Evolutionary conservation across 192 early-diverging fungal genomes (phyloP).

Genomic region (Coemansia sp.): DNA sequence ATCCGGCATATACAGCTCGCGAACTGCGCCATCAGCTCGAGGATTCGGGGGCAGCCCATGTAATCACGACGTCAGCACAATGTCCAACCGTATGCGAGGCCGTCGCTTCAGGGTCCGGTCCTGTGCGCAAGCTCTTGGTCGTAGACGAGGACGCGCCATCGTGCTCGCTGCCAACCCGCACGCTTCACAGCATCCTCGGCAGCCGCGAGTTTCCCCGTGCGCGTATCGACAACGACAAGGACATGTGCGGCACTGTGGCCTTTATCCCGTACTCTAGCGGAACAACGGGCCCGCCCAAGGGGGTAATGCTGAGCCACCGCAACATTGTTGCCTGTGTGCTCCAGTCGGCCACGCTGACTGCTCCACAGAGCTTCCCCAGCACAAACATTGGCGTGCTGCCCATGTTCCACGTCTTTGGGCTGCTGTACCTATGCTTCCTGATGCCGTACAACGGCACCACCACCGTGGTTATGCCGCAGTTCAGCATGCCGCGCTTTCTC

Average conservation of each 20-base stretch:
- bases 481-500: slow-evolving; percentile 57
- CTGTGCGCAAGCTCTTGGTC: background rate
- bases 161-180: no score
- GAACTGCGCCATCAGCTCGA: slow-evolving; percentile 73
- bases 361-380: background rate
- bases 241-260: slow-evolving; percentile 6
- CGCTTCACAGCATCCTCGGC: background rate
- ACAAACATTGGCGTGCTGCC: slow-evolving; percentile 48
- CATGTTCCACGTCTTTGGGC: slow-evolving; percentile 58
- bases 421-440: slow-evolving; percentile 17
- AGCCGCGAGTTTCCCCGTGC: background rate
- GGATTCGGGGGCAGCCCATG: slow-evolving; percentile 60
- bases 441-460: slow-evolving; percentile 12
- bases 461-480: slow-evolving; percentile 65
- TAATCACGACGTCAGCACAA: slow-evolving; percentile 50
- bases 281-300: slow-evolving; percentile 62
- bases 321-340: slow-evolving; percentile 58
- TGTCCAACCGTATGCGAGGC: background rate
- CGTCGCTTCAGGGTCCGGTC: background rate
- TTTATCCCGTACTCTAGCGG: slow-evolving; percentile 65
- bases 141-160: background rate
- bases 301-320: slow-evolving; percentile 58
- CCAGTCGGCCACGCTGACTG: slow-evolving; percentile 17
- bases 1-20: slow-evolving; percentile 68
- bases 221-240: background rate